Evolutionary conservation across 2,329 filamentous ascomycete species (phyloP), one percentile per base, ranked within the genome.

Genomic region (Hypoxylon sp.): DNA sequence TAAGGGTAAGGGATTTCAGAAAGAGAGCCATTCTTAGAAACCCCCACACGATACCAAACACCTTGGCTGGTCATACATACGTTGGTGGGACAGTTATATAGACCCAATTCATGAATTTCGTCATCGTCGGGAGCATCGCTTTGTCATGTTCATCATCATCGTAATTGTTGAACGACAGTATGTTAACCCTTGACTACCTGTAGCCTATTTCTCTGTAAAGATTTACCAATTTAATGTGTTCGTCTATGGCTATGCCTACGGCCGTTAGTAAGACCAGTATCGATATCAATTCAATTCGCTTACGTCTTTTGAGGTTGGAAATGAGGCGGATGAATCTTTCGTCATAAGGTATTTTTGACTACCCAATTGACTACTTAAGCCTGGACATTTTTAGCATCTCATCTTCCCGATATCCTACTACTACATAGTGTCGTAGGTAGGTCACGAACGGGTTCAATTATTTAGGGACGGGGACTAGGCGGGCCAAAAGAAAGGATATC

Each of bases 401-500:
- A 12, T 39, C 34, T 39, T 27, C 39, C 8, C 14, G 19, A n/a
- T 48, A 27, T 34, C 14, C 14, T 14, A 37, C 25, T 57, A 53
- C 5, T 52, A n/a, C 32, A 37, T 19, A 9, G 9, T 30, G 9
- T 9, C 6, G 29, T 30, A n/a, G n/a, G 5, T 30, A 19, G 8
- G 12, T 9, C 23, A 41, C 12, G 23, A 21, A 19, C 12, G 23
- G 2, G 37, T 39, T 43, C n/a, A 45, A 43, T 46, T 12, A 27
- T 29, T 25, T 48, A 16, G 34, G 48, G n/a, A 53, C 47, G 39
- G 39, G 29, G 29, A 47, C 57, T 53, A 47, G 41, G 29, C 57
- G 48, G 50, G 48, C 57, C 46, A 27, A 16, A 39, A 25, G 46
- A 57, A 14, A 30, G 57, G 57, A 61, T 61, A 61, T 21, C 48